phyloP scores from a whole-genome alignment of 2,329 filamentous ascomycete genomes.

The Botrytis fabae region DNA sequence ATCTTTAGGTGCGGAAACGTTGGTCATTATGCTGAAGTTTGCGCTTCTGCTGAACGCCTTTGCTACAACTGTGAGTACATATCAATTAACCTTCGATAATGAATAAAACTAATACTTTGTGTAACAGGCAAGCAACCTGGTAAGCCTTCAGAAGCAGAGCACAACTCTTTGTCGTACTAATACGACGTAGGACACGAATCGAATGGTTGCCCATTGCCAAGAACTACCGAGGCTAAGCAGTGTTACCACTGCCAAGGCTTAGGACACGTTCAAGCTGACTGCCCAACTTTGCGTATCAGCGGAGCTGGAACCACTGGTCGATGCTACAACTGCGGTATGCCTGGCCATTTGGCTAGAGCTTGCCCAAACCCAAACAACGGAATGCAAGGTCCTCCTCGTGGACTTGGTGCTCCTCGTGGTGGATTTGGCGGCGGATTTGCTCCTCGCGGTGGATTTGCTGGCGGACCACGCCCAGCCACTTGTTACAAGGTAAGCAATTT shows the following conservation, averaged over 20 bases:
- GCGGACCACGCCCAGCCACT: slow-evolving; percentile 66
- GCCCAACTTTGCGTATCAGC: slow-evolving; percentile 90
- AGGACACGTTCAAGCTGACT: slow-evolving; percentile 97
- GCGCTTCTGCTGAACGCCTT: slow-evolving; percentile 94
- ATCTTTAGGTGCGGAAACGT: slow-evolving; percentile 65
- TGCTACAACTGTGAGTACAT: slow-evolving; percentile 92
- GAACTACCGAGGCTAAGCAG: slow-evolving; percentile 98
- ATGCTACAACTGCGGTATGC: slow-evolving; percentile 95
- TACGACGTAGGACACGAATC: slow-evolving; percentile 77
- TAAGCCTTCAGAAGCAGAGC: slow-evolving; percentile 39
- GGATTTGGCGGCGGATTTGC: slow-evolving; percentile 63
- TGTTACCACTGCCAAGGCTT: slow-evolving; percentile 99
- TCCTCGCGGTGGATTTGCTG: slow-evolving; percentile 73
- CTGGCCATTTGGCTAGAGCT: slow-evolving; percentile 87
- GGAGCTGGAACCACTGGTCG: slow-evolving; percentile 79
- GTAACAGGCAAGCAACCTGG: slow-evolving; percentile 75
- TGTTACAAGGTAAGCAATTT: slow-evolving; percentile 58
- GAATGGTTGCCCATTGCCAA: slow-evolving; percentile 92
- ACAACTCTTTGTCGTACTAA: slow-evolving; percentile 8
- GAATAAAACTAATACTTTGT: slow-evolving; percentile 22
- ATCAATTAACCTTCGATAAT: background rate
- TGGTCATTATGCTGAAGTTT: slow-evolving; percentile 83
- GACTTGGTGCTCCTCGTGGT: slow-evolving; percentile 68
- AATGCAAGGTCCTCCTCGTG: slow-evolving; percentile 56
- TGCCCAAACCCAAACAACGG: slow-evolving; percentile 73